Percentiles rank a stretch among this genome's conserved stretches.
These are phyloP conservation scores for Gaeumannomyces sp. DNA, from an alignment of 2,329 filamentous ascomycete genomes.

Conservation along the genomic window DNA sequence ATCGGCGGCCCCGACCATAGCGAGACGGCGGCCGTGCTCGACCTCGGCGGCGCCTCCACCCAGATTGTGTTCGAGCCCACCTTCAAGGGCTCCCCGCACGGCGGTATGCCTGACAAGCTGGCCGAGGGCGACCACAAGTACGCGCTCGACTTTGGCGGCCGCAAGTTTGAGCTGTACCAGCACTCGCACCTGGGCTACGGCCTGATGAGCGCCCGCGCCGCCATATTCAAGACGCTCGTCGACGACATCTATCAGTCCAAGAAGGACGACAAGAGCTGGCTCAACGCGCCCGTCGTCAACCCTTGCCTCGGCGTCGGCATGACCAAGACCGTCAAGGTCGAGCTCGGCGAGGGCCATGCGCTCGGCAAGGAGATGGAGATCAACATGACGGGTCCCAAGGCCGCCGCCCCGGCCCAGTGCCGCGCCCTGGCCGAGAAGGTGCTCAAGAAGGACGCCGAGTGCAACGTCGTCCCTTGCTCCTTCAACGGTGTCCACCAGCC, in stretches of 20 bases:
- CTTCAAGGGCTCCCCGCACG: slow-evolving; percentile 65
- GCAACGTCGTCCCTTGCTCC: slow-evolving; percentile 83
- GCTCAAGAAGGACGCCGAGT: slow-evolving; percentile 77
- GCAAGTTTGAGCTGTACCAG: slow-evolving; percentile 89
- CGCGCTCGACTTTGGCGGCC: slow-evolving; percentile 76
- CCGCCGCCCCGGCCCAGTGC: slow-evolving; percentile 76
- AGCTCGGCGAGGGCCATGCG: slow-evolving; percentile 58
- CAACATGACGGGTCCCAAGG: slow-evolving; percentile 80
- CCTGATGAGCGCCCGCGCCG: slow-evolving; percentile 87
- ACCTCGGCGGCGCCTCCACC: slow-evolving; percentile 92
- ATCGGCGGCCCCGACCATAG: slow-evolving; percentile 88
- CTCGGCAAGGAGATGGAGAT: slow-evolving; percentile 61
- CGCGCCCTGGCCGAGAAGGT: slow-evolving; percentile 86
- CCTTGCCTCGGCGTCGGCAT: slow-evolving; percentile 83
- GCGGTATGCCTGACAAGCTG: slow-evolving; percentile 80
- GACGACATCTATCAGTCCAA: slow-evolving; percentile 63
- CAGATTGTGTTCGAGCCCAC: slow-evolving; percentile 98
- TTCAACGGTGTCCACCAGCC: slow-evolving; percentile 98
- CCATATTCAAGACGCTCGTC: slow-evolving; percentile 72
- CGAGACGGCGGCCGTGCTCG: slow-evolving; percentile 89
- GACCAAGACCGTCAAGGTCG: slow-evolving; percentile 65
- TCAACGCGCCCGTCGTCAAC: slow-evolving; percentile 66
- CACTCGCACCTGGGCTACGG: slow-evolving; percentile 97
- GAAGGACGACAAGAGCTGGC: slow-evolving; percentile 57
- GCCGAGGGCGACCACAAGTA: slow-evolving; percentile 95